Base-by-base conservation (phyloP, 441 rosid genomes). In the Pelargonium australe region DNA sequence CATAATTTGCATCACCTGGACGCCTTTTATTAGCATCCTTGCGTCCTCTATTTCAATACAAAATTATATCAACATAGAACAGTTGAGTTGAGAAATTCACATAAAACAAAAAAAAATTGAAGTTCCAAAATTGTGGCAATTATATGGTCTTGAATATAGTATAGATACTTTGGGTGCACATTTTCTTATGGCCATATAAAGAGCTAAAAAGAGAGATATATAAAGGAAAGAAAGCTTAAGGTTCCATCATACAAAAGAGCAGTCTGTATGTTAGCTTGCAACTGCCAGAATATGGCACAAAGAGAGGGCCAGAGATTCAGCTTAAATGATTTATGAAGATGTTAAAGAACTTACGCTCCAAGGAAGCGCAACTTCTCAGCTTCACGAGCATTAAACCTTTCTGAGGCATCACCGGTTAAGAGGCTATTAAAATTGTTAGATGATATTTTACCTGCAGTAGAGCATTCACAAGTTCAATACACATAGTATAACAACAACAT, bases 1-100 rank as follows among this genome's bases (percentile, higher is more conserved):
- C 96, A 84, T 89, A 95, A 80, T 81, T 81, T 67, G 61, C 76
- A 81, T 92, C 95, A 60, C 86, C 90, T 65, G 98, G 94, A 23
- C 75, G 81, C 76, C 90, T 89, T 80, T 79, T 71, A 58, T 79
- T 84, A 37, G 85, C 97, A 84, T 95, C 99, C 76, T 79, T 79
- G 23, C 81, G 84, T 72, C 77, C 84, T 69, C 96, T 90, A 83
- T 80, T 73, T 69, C 78, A 75, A 72, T 62, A 67, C 51, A 72
- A 65, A 78, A 63, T 55, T 67, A 16, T 51, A 61, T 62, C 77
- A 64, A 69, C 49, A 79, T 37, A 41, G 49, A 71, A 47, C 41
- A 25, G 31, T 67, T 64, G 75, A 41, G 8, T 58, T 60, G 60
- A 9, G 12, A 55, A 64, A 62, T 71, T 63, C 51, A 20, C 58